These are phyloP conservation scores for Basidiobolus meristosporus DNA, from an alignment of 371 early-diverging fungal genomes.

Conservation along the genomic window DNA sequence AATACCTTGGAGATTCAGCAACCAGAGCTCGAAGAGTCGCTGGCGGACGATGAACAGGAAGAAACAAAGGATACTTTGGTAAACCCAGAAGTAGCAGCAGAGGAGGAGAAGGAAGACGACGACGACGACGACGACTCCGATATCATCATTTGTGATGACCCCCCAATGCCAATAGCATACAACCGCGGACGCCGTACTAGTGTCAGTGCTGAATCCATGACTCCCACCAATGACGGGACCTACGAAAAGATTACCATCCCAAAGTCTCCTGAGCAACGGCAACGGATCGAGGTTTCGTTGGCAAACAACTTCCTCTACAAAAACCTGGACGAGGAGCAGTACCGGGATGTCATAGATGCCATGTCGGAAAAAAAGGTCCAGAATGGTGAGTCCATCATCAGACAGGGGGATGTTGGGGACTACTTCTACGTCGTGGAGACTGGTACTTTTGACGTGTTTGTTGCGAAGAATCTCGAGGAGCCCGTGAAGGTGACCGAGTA, in stretches of 20 bases:
- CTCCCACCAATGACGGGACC: conserved; percentile 59
- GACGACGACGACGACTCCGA: conserved; percentile 11
- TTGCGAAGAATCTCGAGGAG: conserved; percentile 29
- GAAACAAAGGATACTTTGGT: background rate
- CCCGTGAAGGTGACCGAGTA: conserved; percentile 56
- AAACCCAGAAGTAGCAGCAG: conserved; percentile 8
- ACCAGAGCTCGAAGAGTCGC: background rate
- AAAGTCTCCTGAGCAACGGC: conserved; percentile 64
- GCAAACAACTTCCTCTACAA: conserved; percentile 83
- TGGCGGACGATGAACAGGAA: conserved; percentile 1
- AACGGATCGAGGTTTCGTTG: conserved; percentile 64
- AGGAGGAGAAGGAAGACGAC: conserved; percentile 9
- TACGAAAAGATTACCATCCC: conserved; percentile 70
- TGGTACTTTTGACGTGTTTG: conserved; percentile 86
- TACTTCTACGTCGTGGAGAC: conserved; percentile 94
- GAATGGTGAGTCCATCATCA: conserved; percentile 63
- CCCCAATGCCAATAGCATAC: conserved; percentile 22
- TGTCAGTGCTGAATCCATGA: conserved; percentile 92
- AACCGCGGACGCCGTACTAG: conserved; percentile 79
- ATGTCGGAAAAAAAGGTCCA: conserved; percentile 80
- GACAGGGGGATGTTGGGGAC: conserved; percentile 92
- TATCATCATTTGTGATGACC: conserved; percentile 31
- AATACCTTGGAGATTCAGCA: conserved; percentile 1
- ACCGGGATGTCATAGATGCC: conserved; percentile 85
- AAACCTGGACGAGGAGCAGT: conserved; percentile 87